Base-by-base conservation (phyloP, 495 filamentous ascomycete genomes). In the Terfezia boudieri region DNA sequence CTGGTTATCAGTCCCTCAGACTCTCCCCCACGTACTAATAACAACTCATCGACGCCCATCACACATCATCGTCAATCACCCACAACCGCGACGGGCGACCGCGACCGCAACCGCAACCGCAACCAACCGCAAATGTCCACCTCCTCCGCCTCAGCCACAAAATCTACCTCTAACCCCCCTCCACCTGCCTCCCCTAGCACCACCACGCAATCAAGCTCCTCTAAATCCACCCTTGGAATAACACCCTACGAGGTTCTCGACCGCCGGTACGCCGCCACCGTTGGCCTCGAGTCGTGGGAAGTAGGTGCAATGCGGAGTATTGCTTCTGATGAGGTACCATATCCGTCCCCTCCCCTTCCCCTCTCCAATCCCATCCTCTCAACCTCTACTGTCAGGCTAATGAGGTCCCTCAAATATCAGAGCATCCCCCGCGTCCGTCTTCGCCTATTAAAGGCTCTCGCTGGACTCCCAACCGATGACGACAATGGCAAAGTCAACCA, bases 231-330 rank as follows among this genome's bases (percentile, higher is more conserved):
- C 7, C 26, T 32, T 7, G 26, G 26, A 7, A 32, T 32, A 32
- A 32, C 8, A 55, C 51, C 51, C 59, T 65, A 61, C 55, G 62
- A 65, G 55, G 64, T 62, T 16, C 51, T 64, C 32, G 62, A 64
- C 32, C 59, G 62, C 14, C 62, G 62, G 36, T 62, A 65, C 55
- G 59, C 54, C 37, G 56, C 61, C 16, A 56, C 62, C 4, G 62
- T 65, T 12, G 64, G 64, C 26, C 62, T 65, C 12, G 62, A 65
- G 53, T 64, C 59, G 2, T 65, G 62, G 62, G 62, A 65, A 52
- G 53, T 65, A 14, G 38, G 64, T 32, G 62, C 62, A 32, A 65
- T 65, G 62, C 61, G 64, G 48, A 64, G 61, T 36, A 61, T 65
- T 59, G 62, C 62, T 46, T 57, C 16, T 51, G 59, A 65, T 32